A percentile compares a stretch with the other conserved stretches of the same genome.
These are phyloP conservation scores for Austroboletus niveus DNA, from an alignment of 1,284 basidiomycete genomes.

Conservation along the genomic window DNA sequence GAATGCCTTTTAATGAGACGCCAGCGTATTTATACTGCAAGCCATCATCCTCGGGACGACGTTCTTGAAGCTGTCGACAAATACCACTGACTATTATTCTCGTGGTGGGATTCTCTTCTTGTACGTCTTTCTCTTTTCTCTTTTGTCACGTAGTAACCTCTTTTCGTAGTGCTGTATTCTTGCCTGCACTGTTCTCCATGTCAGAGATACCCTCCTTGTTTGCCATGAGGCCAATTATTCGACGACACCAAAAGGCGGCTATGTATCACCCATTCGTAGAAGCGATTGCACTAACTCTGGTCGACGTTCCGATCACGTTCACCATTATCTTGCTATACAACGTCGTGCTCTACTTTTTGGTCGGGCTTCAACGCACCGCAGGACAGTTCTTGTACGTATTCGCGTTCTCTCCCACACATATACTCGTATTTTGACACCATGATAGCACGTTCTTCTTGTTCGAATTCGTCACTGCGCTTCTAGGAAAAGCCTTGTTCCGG, in stretches of 20 bases:
- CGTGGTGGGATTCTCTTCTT: constrained; percentile 79
- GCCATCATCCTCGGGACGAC: constrained; percentile 76
- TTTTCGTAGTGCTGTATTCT: constrained; percentile 27
- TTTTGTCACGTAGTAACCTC: neutral
- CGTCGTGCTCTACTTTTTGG: constrained; percentile 58
- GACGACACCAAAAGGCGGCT: constrained; percentile 48
- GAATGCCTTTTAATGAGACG: constrained; percentile 22
- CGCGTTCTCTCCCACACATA: neutral
- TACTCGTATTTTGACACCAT: constrained; percentile 3
- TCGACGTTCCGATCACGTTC: constrained; percentile 58
- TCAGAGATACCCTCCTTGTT: constrained; percentile 48
- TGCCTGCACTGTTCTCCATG: constrained; percentile 32
- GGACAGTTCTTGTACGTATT: constrained; percentile 44
- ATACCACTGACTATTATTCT: constrained; percentile 72
- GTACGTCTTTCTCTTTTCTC: constrained; percentile 30
- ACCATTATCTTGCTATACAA: constrained; percentile 42
- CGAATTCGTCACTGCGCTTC: constrained; percentile 48
- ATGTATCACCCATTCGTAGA: constrained; percentile 57
- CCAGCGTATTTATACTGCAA: constrained; percentile 54
- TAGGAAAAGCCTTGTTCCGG: constrained; percentile 65
- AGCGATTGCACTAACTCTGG: constrained; percentile 57
- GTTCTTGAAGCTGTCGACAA: constrained; percentile 62
- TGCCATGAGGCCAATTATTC: constrained; percentile 57
- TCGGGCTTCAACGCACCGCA: constrained; percentile 44
- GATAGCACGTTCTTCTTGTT: constrained; percentile 54